Base-by-base conservation (phyloP, 106 monocot species). In the Narthecium ossifragum region DNA sequence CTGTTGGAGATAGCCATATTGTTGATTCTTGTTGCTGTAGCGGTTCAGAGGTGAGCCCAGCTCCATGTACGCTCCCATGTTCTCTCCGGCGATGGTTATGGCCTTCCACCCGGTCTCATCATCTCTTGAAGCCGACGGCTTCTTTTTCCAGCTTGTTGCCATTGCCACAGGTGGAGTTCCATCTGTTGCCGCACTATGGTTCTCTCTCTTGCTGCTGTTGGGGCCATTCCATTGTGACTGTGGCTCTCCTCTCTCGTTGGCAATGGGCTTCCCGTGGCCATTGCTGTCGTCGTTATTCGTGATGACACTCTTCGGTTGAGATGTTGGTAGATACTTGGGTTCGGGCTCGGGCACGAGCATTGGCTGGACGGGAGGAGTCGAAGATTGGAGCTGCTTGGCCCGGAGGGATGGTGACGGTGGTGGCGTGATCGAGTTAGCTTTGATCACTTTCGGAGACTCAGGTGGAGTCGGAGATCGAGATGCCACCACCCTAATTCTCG, bases 11-110 rank as follows among this genome's bases (percentile, higher is more conserved):
- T n/a, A n/a, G 5, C 31, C 47, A 20, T 41, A 26, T 17, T 43
- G 55, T 21, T 50, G 54, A 8, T 59, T 24, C 10, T 37, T 46
- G 40, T n/a, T 28, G 15, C 21, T 15, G 6, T 59, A 31, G 9
- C 38, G 64, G 18, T 39, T 8, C 22, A 50, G 17, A 0, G 9
- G 22, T 2, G 33, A 27, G 9, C 68, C 67, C 0, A 80, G 34
- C 17, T 85, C 75, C 81, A 90, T 82, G 62, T 68, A 53, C 17
- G 90, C 90, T 40, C 90, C 90, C 21, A 58, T 59, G 70, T 90
- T 90, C 1, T 76, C 73, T 28, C 90, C 90, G 0, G 85, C 67
- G 5, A 90, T 56, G 2, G 81, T 82, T 17, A 81, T 57, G 34
- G 65, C 23, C 49, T 61, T 75, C 71, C 33, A 41, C 33, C 68